Conservation (phyloP, 2,329 filamentous ascomycete species). For the Emergomyces pasteurianus region DNA sequence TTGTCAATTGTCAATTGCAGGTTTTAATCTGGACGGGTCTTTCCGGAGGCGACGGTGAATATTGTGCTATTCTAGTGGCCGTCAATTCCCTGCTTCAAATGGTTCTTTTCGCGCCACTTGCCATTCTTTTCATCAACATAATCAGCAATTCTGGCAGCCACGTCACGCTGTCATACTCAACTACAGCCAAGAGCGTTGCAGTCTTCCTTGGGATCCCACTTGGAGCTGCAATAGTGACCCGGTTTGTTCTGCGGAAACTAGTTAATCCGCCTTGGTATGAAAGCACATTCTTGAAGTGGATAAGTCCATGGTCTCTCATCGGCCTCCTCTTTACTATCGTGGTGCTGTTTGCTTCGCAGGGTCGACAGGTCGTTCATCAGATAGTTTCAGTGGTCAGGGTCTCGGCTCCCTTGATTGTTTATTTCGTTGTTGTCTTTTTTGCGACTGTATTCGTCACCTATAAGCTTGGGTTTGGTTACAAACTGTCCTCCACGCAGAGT, state of each 20-base stretch:
- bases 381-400: slow-evolving; percentile 74
- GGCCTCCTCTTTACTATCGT: slow-evolving; percentile 80
- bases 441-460: slow-evolving; percentile 51
- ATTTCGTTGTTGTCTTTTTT: slow-evolving; percentile 66
- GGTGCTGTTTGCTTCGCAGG: slow-evolving; percentile 74
- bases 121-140: slow-evolving; percentile 57
- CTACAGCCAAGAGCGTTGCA: slow-evolving; percentile 67
- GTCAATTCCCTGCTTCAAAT: slow-evolving; percentile 66
- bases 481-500: slow-evolving; percentile 60
- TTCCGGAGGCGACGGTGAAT: slow-evolving; percentile 65
- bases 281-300: slow-evolving; percentile 54
- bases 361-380: slow-evolving; percentile 63
- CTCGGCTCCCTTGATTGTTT: slow-evolving; percentile 67
- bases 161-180: slow-evolving; percentile 45
- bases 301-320: slow-evolving; percentile 64
- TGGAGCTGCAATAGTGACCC: slow-evolving; percentile 64
- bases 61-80: slow-evolving; percentile 70
- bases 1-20: slow-evolving; percentile 17
- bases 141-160: slow-evolving; percentile 43
- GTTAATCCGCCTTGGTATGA: slow-evolving; percentile 53
- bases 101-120: slow-evolving; percentile 58
- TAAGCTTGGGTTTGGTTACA: slow-evolving; percentile 63
- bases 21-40: slow-evolving; percentile 66
- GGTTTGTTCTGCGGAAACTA: slow-evolving; percentile 47
- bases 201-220: slow-evolving; percentile 80